Conservation (phyloP, 1,284 basidiomycete species). For the Cystobasidiaceae sp. region DNA sequence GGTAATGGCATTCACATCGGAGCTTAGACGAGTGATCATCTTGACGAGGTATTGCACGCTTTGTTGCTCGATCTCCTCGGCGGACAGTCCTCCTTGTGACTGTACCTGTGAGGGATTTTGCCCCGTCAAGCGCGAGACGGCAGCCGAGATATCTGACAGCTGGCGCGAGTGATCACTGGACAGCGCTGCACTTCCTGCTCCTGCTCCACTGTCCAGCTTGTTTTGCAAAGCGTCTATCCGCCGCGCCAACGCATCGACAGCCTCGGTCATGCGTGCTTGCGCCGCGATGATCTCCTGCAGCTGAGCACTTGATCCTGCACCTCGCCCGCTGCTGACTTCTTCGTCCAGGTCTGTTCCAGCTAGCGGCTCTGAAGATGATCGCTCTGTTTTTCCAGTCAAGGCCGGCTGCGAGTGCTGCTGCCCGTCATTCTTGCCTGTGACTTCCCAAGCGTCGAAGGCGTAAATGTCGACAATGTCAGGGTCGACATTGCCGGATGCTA, state of each 20-base stretch:
- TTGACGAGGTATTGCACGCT: slow-evolving; percentile 12
- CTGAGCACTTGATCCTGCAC: too few relatives aligned
- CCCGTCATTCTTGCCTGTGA: slow-evolving; percentile 16
- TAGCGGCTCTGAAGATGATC: not conserved
- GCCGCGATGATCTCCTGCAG: slow-evolving; percentile 29
- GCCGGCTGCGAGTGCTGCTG: slow-evolving; percentile 13
- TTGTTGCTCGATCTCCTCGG: slow-evolving; percentile 12
- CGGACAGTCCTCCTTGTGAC: not conserved
- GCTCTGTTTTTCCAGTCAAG: not conserved
- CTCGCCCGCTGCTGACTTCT: slow-evolving; percentile 9
- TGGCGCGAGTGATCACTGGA: not conserved
- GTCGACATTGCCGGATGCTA: slow-evolving; percentile 42
- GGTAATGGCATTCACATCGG: slow-evolving; percentile 15
- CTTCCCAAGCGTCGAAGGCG: slow-evolving; percentile 36
- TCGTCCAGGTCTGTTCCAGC: slow-evolving; percentile 30
- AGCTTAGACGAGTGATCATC: slow-evolving; percentile 12
- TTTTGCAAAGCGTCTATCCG: slow-evolving; percentile 34
- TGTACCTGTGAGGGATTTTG: not conserved
- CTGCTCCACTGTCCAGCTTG: not conserved
- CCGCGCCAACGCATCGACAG: slow-evolving; percentile 40
- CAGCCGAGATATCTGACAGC: slow-evolving; percentile 3
- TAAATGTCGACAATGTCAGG: slow-evolving; percentile 43
- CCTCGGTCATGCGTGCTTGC: slow-evolving; percentile 40
- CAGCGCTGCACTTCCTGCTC: not conserved
- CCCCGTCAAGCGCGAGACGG: not conserved